phyloP scores from a whole-genome alignment of 768 basidiomycete genomes.

The Russula ochroleuca region DNA sequence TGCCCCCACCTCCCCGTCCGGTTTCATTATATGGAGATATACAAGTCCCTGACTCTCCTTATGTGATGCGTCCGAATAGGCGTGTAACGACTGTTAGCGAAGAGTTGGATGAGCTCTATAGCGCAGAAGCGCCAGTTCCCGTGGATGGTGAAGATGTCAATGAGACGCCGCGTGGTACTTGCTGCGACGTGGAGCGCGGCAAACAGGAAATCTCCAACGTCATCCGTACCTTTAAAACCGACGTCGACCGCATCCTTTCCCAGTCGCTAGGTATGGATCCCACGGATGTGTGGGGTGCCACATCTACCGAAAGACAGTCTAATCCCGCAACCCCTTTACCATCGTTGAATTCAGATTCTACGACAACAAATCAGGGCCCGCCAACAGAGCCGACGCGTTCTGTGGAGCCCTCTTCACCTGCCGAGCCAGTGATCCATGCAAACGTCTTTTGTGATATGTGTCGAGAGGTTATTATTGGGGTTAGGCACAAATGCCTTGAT shows the following conservation, averaged over 20 bases:
- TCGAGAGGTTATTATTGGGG: conserved; percentile 50
- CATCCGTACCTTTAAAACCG: conserved; percentile 48
- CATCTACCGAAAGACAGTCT: background rate
- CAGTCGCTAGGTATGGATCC: conserved; percentile 36
- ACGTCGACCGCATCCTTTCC: conserved; percentile 47
- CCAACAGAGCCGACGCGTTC: background rate
- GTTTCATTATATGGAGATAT: conserved; percentile 10
- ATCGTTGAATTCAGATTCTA: background rate
- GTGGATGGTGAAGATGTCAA: background rate
- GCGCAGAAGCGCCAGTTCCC: background rate
- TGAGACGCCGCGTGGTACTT: conserved; percentile 28
- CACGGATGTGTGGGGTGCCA: conserved; percentile 14
- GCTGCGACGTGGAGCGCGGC: conserved; percentile 45
- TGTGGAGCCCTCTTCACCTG: background rate
- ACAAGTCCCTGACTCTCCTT: background rate
- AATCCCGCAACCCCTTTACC: background rate
- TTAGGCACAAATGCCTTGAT: conserved; percentile 77
- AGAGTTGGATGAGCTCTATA: conserved; percentile 7
- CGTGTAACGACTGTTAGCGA: conserved; percentile 1
- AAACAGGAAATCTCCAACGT: conserved; percentile 48
- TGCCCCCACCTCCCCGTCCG: conserved; percentile 29
- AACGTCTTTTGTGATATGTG: conserved; percentile 69
- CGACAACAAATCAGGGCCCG: background rate
- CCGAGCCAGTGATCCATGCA: conserved; percentile 40
- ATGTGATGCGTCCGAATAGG: background rate